A percentile compares a stretch with the other conserved stretches of the same genome.
Evolutionary conservation across 2,329 filamentous ascomycete genomes (phyloP).

Genomic region (Talaromyces marneffei): DNA sequence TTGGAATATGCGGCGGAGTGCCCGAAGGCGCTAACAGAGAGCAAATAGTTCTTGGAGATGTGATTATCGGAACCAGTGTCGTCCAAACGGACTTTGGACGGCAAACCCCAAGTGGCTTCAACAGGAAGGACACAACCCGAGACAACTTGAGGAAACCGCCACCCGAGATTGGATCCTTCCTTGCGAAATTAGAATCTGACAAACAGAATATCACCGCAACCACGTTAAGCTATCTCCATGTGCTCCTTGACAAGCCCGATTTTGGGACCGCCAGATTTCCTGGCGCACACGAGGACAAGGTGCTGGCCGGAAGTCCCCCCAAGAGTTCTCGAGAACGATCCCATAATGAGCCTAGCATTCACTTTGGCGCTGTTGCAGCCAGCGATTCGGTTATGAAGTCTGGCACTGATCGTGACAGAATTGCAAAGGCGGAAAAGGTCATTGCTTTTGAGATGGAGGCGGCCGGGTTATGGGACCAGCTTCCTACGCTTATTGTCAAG

Average conservation of each 20-base stretch:
- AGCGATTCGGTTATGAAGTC: constrained; percentile 40
- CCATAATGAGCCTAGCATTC: constrained; percentile 22
- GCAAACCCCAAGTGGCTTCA: constrained; percentile 20
- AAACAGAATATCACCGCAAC: neutral
- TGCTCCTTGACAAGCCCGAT: neutral
- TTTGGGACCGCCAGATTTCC: neutral
- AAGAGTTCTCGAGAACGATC: neutral
- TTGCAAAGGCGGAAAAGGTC: constrained; percentile 17
- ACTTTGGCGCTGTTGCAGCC: constrained; percentile 37
- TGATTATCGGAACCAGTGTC: constrained; percentile 23
- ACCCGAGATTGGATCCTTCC: constrained; percentile 19
- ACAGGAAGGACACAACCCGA: constrained; percentile 14
- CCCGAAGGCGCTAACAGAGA: constrained; percentile 17
- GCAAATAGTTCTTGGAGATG: constrained; percentile 27
- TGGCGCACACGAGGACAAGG: neutral
- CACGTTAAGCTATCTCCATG: neutral
- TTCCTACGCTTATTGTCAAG: constrained; percentile 21
- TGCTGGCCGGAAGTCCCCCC: constrained; percentile 10
- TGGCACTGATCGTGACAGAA: constrained; percentile 30
- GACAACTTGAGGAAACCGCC: constrained; percentile 16
- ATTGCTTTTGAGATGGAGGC: constrained; percentile 23
- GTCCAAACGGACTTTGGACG: constrained; percentile 26
- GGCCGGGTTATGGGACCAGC: constrained; percentile 17
- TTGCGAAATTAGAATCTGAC: constrained; percentile 13
- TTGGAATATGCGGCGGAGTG: constrained; percentile 39